Evolutionary conservation across 768 basidiomycete genomes (phyloP).

Genomic region (Trametes cubensis): DNA sequence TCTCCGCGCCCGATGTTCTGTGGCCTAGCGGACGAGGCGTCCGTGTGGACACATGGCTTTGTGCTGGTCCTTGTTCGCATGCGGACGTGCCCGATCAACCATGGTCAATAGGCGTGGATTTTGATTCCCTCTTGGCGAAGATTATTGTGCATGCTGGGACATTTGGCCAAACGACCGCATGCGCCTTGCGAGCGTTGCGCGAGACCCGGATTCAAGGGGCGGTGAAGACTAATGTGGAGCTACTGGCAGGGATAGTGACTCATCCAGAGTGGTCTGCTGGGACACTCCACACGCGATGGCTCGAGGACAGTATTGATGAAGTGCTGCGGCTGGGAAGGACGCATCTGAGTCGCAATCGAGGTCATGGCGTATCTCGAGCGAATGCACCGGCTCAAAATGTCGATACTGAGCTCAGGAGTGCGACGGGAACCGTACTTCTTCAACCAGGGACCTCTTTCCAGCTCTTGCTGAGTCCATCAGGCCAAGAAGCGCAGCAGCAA

Average conservation of each 20-base stretch:
- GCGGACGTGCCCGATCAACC: background rate
- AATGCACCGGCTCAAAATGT: background rate
- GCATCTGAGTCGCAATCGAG: background rate
- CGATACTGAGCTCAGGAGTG: background rate
- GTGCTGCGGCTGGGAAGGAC: background rate
- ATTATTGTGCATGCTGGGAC: conserved; percentile 27
- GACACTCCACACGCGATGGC: conserved; percentile 16
- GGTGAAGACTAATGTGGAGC: conserved; percentile 20
- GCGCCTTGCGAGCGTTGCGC: conserved; percentile 17
- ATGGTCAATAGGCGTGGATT: conserved; percentile 15
- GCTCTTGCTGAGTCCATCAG: conserved; percentile 5
- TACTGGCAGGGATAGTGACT: conserved; percentile 18
- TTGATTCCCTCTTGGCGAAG: conserved; percentile 36
- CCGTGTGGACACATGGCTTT: conserved; percentile 33
- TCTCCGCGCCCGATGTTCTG: conserved; percentile 27
- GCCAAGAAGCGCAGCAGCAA: background rate
- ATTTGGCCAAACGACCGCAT: conserved; percentile 10
- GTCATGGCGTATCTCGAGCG: background rate
- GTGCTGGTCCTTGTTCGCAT: background rate
- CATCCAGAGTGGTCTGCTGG: conserved; percentile 11
- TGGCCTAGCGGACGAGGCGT: conserved; percentile 23
- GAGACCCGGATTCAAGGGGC: conserved; percentile 8
- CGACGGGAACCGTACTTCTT: conserved; percentile 11
- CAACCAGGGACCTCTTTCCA: conserved; percentile 23
- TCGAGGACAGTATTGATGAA: conserved; percentile 9